phyloP scores from a whole-genome alignment of 83 land plant genomes.

The Thuja plicata region DNA sequence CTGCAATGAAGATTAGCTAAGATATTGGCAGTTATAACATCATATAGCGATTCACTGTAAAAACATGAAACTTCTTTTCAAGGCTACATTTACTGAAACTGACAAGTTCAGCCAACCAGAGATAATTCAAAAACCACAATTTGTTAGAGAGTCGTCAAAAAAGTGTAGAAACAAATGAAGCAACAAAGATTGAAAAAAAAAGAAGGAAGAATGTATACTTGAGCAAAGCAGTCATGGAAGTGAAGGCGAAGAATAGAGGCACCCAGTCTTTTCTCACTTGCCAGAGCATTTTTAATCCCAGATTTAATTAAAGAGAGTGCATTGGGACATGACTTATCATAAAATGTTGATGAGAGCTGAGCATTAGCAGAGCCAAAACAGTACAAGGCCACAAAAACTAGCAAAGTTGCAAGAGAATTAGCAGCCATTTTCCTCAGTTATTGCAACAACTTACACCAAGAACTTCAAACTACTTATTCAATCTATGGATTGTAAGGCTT shows the following conservation, averaged over 20 bases:
- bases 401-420: neutral
- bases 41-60: no score
- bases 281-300: neutral
- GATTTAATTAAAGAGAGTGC: neutral
- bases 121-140: neutral
- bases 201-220: neutral
- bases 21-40: neutral
- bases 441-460: no score
- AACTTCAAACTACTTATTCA: no score
- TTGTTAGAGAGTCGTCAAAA: neutral
- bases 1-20: neutral
- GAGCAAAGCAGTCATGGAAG: slow-evolving; percentile 6
- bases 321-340: neutral
- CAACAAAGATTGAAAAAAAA: neutral
- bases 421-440: neutral
- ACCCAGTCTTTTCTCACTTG: slow-evolving; percentile 1
- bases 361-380: neutral
- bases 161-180: neutral
- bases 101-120: neutral
- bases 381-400: neutral
- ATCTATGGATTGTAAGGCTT: no score
- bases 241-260: neutral
- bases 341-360: neutral
- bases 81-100: neutral
- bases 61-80: no score